These are phyloP conservation scores for Linanthus parryae DNA, from an alignment of 148 eudicot genomes.

Conservation along the genomic window DNA sequence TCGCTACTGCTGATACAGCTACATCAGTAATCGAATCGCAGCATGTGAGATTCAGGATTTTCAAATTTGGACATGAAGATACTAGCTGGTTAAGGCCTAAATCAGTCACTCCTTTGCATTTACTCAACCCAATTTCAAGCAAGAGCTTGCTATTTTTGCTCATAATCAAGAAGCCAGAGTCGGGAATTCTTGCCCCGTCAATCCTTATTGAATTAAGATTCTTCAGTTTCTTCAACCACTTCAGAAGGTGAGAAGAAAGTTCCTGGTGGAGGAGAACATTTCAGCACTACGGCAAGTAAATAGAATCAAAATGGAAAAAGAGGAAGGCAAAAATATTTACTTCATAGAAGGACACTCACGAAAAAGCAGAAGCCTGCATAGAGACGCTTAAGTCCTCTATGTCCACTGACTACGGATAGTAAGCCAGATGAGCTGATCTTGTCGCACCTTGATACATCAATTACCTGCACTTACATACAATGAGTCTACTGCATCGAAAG, in stretches of 20 bases:
- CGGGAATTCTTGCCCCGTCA: conserved; percentile 62
- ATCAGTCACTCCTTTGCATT: conserved; percentile 62
- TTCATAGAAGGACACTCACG: conserved; percentile 44
- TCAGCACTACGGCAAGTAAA: neutral
- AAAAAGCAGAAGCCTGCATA: conserved; percentile 57
- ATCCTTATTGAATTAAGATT: conserved; percentile 33
- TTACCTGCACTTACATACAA: conserved; percentile 52
- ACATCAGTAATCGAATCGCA: conserved; percentile 56
- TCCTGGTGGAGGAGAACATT: conserved; percentile 33
- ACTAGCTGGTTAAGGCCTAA: conserved; percentile 37
- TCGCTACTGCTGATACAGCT: conserved; percentile 49
- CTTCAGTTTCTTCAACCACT: conserved; percentile 32
- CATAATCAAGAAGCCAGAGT: conserved; percentile 29
- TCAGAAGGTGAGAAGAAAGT: conserved; percentile 39
- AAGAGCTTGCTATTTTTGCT: conserved; percentile 34
- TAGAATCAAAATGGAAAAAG: neutral
- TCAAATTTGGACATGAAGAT: conserved; percentile 36
- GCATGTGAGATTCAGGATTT: conserved; percentile 56
- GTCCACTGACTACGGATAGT: conserved; percentile 39
- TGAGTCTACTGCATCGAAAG: too few relatives aligned
- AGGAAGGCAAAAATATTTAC: neutral
- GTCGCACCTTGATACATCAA: conserved; percentile 68
- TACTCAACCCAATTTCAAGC: conserved; percentile 61
- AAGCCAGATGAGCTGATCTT: conserved; percentile 45
- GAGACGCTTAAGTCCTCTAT: conserved; percentile 36